These are phyloP conservation scores for Theileria orientalis DNA, from an alignment of 169 alveolate species.

Conservation along the genomic window DNA sequence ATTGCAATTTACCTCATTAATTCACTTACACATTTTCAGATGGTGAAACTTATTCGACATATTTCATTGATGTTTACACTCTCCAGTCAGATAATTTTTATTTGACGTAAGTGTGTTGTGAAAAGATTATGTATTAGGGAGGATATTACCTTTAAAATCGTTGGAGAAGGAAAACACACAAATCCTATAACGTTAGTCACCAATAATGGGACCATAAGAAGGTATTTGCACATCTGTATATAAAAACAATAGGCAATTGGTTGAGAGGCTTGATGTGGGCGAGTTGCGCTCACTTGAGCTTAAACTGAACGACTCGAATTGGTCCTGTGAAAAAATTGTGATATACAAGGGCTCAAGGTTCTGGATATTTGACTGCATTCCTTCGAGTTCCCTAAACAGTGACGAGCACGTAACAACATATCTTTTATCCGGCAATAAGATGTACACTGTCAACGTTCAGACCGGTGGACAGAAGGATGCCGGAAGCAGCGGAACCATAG, in stretches of 20 bases:
- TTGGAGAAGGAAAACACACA: slow-evolving; percentile 77
- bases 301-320: slow-evolving; percentile 74
- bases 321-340: slow-evolving; percentile 85
- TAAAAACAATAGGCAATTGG: slow-evolving; percentile 49
- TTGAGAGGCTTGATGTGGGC: slow-evolving; percentile 79
- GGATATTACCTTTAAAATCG: slow-evolving; percentile 77
- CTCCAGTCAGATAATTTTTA: slow-evolving; percentile 73
- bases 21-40: slow-evolving; percentile 38
- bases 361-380: slow-evolving; percentile 87
- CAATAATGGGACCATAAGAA: slow-evolving; percentile 45
- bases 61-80: slow-evolving; percentile 81
- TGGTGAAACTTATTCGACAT: slow-evolving; percentile 78
- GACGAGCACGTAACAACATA: slow-evolving; percentile 58
- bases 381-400: slow-evolving; percentile 63
- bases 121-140: slow-evolving; percentile 70
- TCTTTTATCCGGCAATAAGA: slow-evolving; percentile 66
- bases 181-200: slow-evolving; percentile 67
- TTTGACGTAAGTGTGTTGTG: slow-evolving; percentile 74
- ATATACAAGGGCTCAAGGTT: slow-evolving; percentile 83
- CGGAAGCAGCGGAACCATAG: slow-evolving; percentile 78
- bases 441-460: slow-evolving; percentile 71
- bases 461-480: slow-evolving; percentile 80
- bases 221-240: slow-evolving; percentile 20
- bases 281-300: slow-evolving; percentile 79
- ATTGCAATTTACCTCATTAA: neutral